Percentiles rank a stretch among this genome's conserved stretches.
phyloP scores from a whole-genome alignment of 345 rosid genomes.

The Dovyalis caffra region DNA sequence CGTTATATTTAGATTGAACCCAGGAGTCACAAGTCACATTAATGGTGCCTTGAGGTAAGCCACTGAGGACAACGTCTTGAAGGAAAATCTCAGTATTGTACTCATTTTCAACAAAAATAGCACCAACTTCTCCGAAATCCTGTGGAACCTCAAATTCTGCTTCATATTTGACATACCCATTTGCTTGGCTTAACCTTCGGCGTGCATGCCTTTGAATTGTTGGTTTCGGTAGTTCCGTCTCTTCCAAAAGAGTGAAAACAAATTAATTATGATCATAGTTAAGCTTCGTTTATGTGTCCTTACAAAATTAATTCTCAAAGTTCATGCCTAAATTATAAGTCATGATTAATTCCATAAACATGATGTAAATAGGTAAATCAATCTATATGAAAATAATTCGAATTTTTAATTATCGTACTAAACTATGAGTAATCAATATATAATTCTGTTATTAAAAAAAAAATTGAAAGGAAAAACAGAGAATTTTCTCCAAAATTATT shows the following conservation, averaged over 20 bases:
- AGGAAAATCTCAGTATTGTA: conserved; percentile 65
- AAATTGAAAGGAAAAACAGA: not conserved
- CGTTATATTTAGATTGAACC: conserved; percentile 53
- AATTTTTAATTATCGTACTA: too few relatives aligned
- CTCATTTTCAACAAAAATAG: conserved; percentile 59
- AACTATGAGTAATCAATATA: too few relatives aligned
- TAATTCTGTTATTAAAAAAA: too few relatives aligned
- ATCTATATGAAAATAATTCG: too few relatives aligned
- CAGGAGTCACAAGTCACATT: conserved; percentile 54
- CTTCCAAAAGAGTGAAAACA: conserved; percentile 14
- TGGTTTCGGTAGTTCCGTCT: conserved; percentile 37
- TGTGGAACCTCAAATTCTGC: conserved; percentile 47
- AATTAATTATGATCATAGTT: not conserved
- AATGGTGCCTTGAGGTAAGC: conserved; percentile 33
- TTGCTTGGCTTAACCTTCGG: conserved; percentile 7
- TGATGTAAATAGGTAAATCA: too few relatives aligned
- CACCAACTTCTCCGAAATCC: conserved; percentile 67
- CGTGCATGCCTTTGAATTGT: conserved; percentile 53
- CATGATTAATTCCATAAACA: too few relatives aligned
- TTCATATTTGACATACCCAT: conserved; percentile 45
- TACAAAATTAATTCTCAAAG: not conserved
- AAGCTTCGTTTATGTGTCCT: not conserved
- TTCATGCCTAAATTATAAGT: too few relatives aligned
- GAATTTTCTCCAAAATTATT: too few relatives aligned
- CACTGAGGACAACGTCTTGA: conserved; percentile 45